These are phyloP conservation scores for Umbelopsis vinacea DNA, from an alignment of 192 early-diverging fungal genomes.

Conservation along the genomic window DNA sequence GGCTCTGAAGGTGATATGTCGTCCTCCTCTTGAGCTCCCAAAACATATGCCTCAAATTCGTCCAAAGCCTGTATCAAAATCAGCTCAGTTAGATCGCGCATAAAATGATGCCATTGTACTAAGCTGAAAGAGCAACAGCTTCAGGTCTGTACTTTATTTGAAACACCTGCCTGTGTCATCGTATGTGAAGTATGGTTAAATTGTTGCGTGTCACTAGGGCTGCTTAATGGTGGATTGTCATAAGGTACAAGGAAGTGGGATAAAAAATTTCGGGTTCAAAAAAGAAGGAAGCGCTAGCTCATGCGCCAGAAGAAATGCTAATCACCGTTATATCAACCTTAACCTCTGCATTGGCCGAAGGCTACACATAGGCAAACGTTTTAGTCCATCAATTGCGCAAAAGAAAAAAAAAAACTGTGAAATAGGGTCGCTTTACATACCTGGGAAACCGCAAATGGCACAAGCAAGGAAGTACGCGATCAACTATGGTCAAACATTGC, in stretches of 20 bases:
- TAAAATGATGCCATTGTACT: too few species aligned
- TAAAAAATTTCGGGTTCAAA: background rate
- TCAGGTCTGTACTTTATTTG: background rate
- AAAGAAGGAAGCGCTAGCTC: background rate
- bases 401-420: too few species aligned
- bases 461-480: slow-evolving; percentile 78
- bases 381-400: background rate
- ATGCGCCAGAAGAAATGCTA: background rate
- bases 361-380: background rate
- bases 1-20: background rate
- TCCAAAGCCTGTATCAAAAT: background rate
- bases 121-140: background rate
- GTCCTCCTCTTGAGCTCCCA: background rate
- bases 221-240: background rate
- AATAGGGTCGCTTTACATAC: slow-evolving; percentile 28
- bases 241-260: background rate
- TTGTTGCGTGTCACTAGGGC: background rate
- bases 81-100: too few species aligned
- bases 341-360: slow-evolving; percentile 7
- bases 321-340: background rate
- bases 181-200: background rate
- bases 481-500: slow-evolving; percentile 44
- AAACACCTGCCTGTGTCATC: background rate
- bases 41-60: background rate
- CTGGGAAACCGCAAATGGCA: slow-evolving; percentile 82